Percentiles rank a stretch among this genome's conserved stretches.
Evolutionary conservation across 2,329 filamentous ascomycete species (phyloP).

Genomic region (Pseudomassariella vexata): DNA sequence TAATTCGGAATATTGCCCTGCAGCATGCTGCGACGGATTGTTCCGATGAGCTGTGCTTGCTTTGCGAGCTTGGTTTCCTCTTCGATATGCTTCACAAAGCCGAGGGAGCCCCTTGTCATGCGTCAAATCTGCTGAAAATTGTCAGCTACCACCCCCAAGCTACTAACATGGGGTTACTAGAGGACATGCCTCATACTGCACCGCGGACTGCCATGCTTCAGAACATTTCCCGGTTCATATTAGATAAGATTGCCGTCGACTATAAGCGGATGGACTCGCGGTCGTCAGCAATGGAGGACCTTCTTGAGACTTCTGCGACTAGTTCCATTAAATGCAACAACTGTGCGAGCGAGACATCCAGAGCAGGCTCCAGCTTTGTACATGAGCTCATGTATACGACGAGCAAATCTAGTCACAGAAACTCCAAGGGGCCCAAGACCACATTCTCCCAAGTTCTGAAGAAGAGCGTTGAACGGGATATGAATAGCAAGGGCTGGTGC

Average conservation of each 20-base stretch:
- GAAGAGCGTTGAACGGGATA: slow-evolving; percentile 82
- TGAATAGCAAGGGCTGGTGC: slow-evolving; percentile 89
- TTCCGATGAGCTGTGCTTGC: slow-evolving; percentile 72
- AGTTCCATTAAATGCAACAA: slow-evolving; percentile 77
- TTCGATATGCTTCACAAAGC: slow-evolving; percentile 99
- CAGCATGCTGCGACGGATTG: slow-evolving; percentile 85
- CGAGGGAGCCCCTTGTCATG: slow-evolving; percentile 88
- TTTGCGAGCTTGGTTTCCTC: slow-evolving; percentile 92
- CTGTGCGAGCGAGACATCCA: slow-evolving; percentile 80
- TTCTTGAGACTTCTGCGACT: slow-evolving; percentile 64
- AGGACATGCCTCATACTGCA: slow-evolving; percentile 71
- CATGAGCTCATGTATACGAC: slow-evolving; percentile 76
- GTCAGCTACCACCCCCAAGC: slow-evolving; percentile 78
- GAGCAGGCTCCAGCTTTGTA: slow-evolving; percentile 72
- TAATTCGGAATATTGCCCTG: slow-evolving; percentile 81
- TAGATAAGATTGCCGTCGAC: slow-evolving; percentile 75
- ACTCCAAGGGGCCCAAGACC: slow-evolving; percentile 44
- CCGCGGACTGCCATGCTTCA: slow-evolving; percentile 80
- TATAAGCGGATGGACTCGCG: slow-evolving; percentile 61
- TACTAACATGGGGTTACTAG: slow-evolving; percentile 70
- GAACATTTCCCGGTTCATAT: slow-evolving; percentile 74
- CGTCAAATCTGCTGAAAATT: slow-evolving; percentile 88
- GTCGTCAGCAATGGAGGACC: slow-evolving; percentile 62
- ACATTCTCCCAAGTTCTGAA: slow-evolving; percentile 92
- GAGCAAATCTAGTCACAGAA: slow-evolving; percentile 40